Evolutionary conservation across 208 protist species (phyloP), one percentile per base, ranked within the genome.

Genomic region (Leishmania tropica): DNA sequence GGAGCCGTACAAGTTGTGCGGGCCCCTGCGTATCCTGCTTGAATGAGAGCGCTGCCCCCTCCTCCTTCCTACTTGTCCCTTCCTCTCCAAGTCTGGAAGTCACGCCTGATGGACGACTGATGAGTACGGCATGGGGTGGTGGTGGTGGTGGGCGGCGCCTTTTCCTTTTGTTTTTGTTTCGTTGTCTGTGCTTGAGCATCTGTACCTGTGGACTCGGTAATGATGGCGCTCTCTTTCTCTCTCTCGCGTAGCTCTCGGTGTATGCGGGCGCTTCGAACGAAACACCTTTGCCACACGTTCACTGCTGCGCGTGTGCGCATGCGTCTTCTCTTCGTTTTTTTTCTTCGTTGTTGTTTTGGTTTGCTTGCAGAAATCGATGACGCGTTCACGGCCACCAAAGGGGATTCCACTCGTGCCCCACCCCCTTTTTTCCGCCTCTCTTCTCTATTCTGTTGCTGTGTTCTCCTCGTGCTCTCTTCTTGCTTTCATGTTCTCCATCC

Each of bases 21-120:
- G 80, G 3, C 84, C 84, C 15, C 71, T 85, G 53, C 84, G 84
- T 17, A 76, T 85, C 68, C 40, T 85, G 24, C 45, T 85, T 6
- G 81, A 87, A 24, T 83, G 37, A 51, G 15, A 15, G 19, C 5
- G 15, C 45, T n/a, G 17, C 40, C 51, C 48, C 31, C 31, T 35
- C 8, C 8, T n/a, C 71, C n/a, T 10, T 73, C 3, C 68, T 31
- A 15, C 13, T 6, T 42, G 1, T 53, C 3, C 28, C 13, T 35
- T 37, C 13, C 15, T 21, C n/a, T 67, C 13, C 13, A 17, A 19
- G 31, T 37, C 31, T 10, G 28, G 10, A 40, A 17, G n/a, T 37
- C 62, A 13, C 15, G 40, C 28, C 3, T 15, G 62, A 67, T 40
- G 28, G 31, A 37, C 15, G 62, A 40, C 31, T 6, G 62, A 24